These are phyloP conservation scores for Fraxinus sp. DNA, from an alignment of 305 asterid species.

Conservation along the genomic window DNA sequence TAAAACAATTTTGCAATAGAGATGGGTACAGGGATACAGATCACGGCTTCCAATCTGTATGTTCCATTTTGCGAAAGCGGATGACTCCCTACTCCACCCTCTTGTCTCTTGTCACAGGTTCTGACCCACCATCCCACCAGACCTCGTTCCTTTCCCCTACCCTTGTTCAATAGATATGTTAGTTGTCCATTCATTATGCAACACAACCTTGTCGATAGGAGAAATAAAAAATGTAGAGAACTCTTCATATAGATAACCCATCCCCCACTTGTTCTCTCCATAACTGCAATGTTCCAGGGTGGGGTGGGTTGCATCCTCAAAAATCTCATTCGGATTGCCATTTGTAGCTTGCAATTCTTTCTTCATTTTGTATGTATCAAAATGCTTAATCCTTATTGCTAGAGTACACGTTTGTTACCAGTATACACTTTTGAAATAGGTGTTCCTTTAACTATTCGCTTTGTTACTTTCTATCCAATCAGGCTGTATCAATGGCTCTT, in stretches of 20 bases:
- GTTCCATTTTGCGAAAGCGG: not conserved
- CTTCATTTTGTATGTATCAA: not conserved
- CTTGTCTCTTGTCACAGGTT: not conserved
- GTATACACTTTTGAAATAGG: not conserved
- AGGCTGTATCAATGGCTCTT: constrained; percentile 75
- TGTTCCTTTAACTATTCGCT: constrained; percentile 2
- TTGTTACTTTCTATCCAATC: constrained; percentile 24
- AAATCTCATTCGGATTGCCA: constrained; percentile 3
- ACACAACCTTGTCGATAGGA: not conserved
- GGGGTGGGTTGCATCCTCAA: not conserved
- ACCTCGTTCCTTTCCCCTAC: not conserved
- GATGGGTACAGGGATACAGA: not conserved
- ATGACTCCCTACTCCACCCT: not conserved
- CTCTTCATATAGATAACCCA: not conserved
- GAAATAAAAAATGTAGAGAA: not conserved
- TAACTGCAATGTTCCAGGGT: not conserved
- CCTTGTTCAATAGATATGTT: not conserved
- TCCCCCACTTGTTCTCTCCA: not conserved
- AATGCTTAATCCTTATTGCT: not conserved
- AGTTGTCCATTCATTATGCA: not conserved
- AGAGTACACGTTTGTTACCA: not conserved
- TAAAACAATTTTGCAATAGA: not conserved
- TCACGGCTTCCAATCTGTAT: not conserved
- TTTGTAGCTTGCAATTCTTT: not conserved
- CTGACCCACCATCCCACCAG: not conserved